These are phyloP conservation scores for Flaveria floridana DNA, from an alignment of 140 eudicot genomes.

Conservation along the genomic window DNA sequence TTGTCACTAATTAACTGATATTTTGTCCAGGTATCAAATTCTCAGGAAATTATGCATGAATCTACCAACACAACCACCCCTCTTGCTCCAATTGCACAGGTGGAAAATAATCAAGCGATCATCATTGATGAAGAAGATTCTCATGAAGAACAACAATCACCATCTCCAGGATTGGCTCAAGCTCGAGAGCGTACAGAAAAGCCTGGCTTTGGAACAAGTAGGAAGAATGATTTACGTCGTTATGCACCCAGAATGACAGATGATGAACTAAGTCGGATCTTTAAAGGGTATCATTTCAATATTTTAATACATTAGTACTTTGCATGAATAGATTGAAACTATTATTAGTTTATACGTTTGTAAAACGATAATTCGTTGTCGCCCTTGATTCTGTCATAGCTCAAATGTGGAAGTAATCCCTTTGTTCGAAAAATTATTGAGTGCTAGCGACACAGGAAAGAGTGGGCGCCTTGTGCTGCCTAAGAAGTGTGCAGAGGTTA, in stretches of 20 bases:
- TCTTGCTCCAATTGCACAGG: constrained; percentile 26
- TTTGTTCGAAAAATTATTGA: constrained; percentile 63
- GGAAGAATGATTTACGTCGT: constrained; percentile 37
- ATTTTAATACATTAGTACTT: neutral
- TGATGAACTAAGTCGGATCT: constrained; percentile 45
- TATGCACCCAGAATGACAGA: constrained; percentile 49
- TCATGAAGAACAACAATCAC: constrained; percentile 23
- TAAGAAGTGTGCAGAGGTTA: constrained; percentile 73
- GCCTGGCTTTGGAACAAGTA: constrained; percentile 30
- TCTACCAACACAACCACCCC: constrained; percentile 37
- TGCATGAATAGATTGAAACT: neutral
- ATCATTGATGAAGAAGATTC: constrained; percentile 24
- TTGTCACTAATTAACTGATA: neutral
- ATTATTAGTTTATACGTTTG: neutral
- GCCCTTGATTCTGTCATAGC: constrained; percentile 39
- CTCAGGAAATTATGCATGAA: constrained; percentile 37
- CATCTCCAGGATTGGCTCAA: constrained; percentile 7
- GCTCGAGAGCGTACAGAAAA: constrained; percentile 21
- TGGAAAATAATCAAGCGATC: constrained; percentile 21
- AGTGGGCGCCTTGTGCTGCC: constrained; percentile 75
- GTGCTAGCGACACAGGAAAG: constrained; percentile 60
- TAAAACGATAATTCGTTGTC: no score
- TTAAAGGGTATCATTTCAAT: constrained; percentile 54
- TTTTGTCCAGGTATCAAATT: constrained; percentile 23
- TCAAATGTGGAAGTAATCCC: constrained; percentile 42